Evolutionary conservation across 805 yeast species (phyloP), one percentile per base, ranked within the genome.

Genomic region (Tetrapisispora taiwanensis): DNA sequence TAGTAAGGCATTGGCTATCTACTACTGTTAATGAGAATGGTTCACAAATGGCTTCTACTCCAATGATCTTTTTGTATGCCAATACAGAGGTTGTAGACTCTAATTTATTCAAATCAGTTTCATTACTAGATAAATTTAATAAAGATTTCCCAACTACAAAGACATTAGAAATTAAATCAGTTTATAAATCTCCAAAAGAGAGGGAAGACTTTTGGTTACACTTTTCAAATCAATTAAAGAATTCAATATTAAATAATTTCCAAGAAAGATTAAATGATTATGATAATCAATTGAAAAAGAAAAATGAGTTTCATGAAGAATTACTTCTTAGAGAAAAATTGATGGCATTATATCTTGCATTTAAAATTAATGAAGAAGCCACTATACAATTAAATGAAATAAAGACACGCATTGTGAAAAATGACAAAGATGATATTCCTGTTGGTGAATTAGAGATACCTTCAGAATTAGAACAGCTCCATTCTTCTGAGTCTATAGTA

Each of bases 1-100:
- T 87, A 51, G 76, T 89, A 19, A 73, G 72, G 39, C 92, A 83
- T 51, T 92, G 98, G 97, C 67, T 84, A 14, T 60, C 67, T 7
- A 37, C 38, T 19, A 30, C 37, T 15, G 26, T 28, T n/a, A 45
- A 34, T 8, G 41, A 20, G 14, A 24, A 32, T 30, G 12, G 31
- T 18, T 5, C 27, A 36, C 20, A 15, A 31, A 4, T 35, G 44
- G 15, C 20, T 15, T 22, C 44, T 31, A 13, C 39, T 37, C 59
- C 62, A 5, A 50, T 62, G 10, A 51, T 59, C 8, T 46, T 62
- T 9, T 41, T 62, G 15, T 58, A 58, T 46, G 55, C 63, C 1
- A 62, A 62, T 46, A 48, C 63, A 1, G 60, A 53, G 31, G 54
- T 62, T 1, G 43, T 57, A 3, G 65, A 62, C 39, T 52, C 60